Base-by-base conservation (phyloP, 164 flowering plant genomes). In the Vitis riparia region DNA sequence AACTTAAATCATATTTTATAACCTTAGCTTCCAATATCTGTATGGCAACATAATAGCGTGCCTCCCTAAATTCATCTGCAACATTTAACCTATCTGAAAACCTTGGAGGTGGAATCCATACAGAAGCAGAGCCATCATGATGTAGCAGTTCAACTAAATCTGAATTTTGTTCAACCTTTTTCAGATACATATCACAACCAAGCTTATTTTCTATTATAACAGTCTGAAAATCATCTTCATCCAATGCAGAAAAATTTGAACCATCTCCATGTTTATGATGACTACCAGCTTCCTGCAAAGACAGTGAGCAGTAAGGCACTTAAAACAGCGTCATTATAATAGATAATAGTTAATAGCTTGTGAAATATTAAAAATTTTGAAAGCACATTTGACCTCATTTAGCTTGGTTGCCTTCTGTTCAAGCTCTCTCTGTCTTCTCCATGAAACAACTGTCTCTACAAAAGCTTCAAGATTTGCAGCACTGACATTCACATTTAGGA, bases 101-200 rank as follows among this genome's bases (percentile, higher is more conserved):
- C 75, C 89, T 86, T 72, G 94, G 91, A 77, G 99, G 99, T 68
- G 97, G 97, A 66, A 92, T 68, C 97, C 95, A 91, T 27, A 87
- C 82, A 69, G 89, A 85, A 59, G 83, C 76, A 69, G 56, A 66
- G 51, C 80, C 83, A 65, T 75, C 86, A 79, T 80, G 78, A 75
- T 69, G 87, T 58, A 96, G 73, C 62, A 87, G 62, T n/a, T 86
- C 88, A 65, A 89, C 76, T 32, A 76, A 55, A 62, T 88, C 89
- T 19, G 83, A 68, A 74, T 86, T 82, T 60, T 85, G 81, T 69
- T 85, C 97, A 63, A 72, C 60, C 70, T 79, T 88, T 79, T 87
- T 96, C 76, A 96, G 65, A 76, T 79, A 92, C 44, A 96, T 75
- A 70, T 93, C 97, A 86, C 91, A 86, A 11, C 99, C 99, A 75